Conservation (phyloP, 176 grass and related monocot genomes). For the Triticum timopheevii region DNA sequence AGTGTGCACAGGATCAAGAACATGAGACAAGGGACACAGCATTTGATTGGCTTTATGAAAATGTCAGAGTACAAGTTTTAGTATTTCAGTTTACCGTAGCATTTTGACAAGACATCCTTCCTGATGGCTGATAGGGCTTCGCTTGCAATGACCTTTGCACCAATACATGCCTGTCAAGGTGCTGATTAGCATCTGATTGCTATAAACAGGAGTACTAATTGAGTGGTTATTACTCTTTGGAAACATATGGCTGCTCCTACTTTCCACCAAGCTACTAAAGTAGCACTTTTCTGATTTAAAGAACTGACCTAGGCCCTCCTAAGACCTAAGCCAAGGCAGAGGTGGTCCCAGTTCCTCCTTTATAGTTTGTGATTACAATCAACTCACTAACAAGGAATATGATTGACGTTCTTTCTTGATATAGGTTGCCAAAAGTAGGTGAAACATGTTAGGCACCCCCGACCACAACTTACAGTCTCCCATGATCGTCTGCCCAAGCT, state of each 20-base stretch:
- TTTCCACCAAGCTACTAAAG: conserved; percentile 15
- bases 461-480: conserved; percentile 5
- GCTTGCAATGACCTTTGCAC: conserved; percentile 89
- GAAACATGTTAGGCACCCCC: background rate
- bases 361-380: background rate
- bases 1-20: background rate
- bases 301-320: background rate
- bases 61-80: conserved; percentile 31
- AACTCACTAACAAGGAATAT: background rate
- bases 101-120: conserved; percentile 98
- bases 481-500: background rate
- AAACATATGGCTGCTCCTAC: background rate
- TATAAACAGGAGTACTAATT: conserved; percentile 10
- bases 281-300: conserved; percentile 7
- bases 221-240: background rate
- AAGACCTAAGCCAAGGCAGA: conserved; percentile 3
- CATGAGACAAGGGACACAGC: background rate
- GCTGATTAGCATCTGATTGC: conserved; percentile 35
- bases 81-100: conserved; percentile 73
- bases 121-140: conserved; percentile 92
- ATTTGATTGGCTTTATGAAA: conserved; percentile 9
- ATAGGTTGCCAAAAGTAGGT: background rate
- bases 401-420: background rate
- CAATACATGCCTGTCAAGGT: conserved; percentile 85
- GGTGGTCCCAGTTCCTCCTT: background rate